Conservation (phyloP, 495 filamentous ascomycete species). For the Arthonia radiata region DNA sequence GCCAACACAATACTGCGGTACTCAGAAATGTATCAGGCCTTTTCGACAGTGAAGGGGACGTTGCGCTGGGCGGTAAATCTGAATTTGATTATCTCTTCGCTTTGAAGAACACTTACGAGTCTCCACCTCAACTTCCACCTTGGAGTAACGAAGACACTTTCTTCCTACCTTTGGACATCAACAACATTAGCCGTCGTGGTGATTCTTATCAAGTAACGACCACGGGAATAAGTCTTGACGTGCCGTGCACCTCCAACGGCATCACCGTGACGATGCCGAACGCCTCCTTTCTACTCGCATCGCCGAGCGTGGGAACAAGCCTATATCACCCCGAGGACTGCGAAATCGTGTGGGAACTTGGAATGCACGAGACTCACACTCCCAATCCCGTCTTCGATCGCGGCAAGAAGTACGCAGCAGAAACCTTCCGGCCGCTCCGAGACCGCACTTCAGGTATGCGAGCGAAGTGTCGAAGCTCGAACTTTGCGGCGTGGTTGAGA, state of each 20-base stretch:
- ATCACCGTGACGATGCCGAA: too few relatives aligned
- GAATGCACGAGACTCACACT: too few relatives aligned
- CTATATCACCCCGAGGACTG: constrained; percentile 4
- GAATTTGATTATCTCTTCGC: constrained; percentile 9
- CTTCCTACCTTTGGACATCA: constrained; percentile 14
- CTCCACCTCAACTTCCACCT: constrained; percentile 10
- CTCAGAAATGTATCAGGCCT: constrained; percentile 4
- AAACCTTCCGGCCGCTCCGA: too few relatives aligned
- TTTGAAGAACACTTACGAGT: constrained; percentile 12
- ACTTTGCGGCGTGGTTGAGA: too few relatives aligned
- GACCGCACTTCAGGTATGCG: too few relatives aligned
- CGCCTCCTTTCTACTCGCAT: too few relatives aligned
- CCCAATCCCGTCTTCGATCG: too few relatives aligned
- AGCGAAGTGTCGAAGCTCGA: too few relatives aligned
- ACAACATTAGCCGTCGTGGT: neutral
- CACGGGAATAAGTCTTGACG: constrained; percentile 8
- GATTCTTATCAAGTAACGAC: constrained; percentile 4
- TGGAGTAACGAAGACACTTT: constrained; percentile 13
- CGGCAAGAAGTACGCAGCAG: too few relatives aligned
- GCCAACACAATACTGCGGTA: constrained; percentile 1
- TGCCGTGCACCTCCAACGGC: constrained; percentile 5
- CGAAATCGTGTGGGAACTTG: constrained; percentile 2
- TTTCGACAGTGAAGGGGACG: constrained; percentile 1
- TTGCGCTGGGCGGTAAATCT: constrained; percentile 1
- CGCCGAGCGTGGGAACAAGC: too few relatives aligned